A percentile compares a stretch with the other conserved stretches of the same genome.
Conservation (phyloP, 2,329 filamentous ascomycete species). For the Hypoxylon sp. region DNA sequence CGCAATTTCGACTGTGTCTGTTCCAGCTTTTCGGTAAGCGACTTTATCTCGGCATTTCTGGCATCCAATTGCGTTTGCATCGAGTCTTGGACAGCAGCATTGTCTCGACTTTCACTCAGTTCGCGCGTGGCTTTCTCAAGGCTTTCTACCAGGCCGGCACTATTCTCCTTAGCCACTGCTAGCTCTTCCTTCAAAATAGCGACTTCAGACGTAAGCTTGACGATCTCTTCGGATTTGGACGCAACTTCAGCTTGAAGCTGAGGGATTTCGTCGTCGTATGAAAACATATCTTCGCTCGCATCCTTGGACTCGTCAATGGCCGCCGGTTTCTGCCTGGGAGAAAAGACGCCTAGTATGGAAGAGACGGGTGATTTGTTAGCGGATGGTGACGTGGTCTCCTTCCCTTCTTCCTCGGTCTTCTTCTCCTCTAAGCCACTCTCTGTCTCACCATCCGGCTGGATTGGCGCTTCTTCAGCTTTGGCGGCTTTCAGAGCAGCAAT, state of each 20-base stretch:
- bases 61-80: slow-evolving; percentile 67
- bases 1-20: slow-evolving; percentile 62
- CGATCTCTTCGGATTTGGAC: slow-evolving; percentile 78
- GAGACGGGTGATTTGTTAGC: slow-evolving; percentile 63
- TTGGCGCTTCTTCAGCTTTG: slow-evolving; percentile 46
- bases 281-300: slow-evolving; percentile 83
- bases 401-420: slow-evolving; percentile 50
- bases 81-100: slow-evolving; percentile 59
- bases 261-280: slow-evolving; percentile 89
- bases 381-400: slow-evolving; percentile 46
- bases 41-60: slow-evolving; percentile 64
- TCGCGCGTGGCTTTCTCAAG: slow-evolving; percentile 78
- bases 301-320: slow-evolving; percentile 57
- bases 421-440: slow-evolving; percentile 50
- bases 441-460: slow-evolving; percentile 29
- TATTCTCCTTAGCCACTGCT: slow-evolving; percentile 78
- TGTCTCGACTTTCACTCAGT: slow-evolving; percentile 65
- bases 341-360: slow-evolving; percentile 66
- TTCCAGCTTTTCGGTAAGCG: slow-evolving; percentile 65
- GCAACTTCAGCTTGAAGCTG: slow-evolving; percentile 82
- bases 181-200: slow-evolving; percentile 78
- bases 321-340: slow-evolving; percentile 61
- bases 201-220: slow-evolving; percentile 78
- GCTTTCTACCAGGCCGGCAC: slow-evolving; percentile 74
- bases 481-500: slow-evolving; percentile 64